Base-by-base conservation (phyloP, 805 yeast genomes). In the Sugiyamaella americana region DNA sequence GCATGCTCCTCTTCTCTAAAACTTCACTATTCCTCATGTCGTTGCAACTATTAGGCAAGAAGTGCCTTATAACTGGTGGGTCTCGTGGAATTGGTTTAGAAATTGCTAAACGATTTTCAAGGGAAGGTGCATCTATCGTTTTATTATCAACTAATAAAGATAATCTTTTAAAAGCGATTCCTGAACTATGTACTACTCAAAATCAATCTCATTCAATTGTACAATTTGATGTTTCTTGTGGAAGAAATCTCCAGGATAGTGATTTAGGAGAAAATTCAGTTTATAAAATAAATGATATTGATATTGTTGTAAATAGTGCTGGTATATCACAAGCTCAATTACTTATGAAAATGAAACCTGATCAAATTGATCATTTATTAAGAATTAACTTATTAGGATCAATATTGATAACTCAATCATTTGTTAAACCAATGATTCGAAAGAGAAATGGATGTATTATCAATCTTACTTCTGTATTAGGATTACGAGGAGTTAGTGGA, bases 401-500 rank as follows among this genome's bases (percentile, higher is more conserved):
- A 0, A 79, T 86, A 1, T 52, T 80, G 2, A 58, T 84, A 34
- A 68, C 84, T 24, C 79, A 76, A 51, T 41, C 74, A 2, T 69
- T 83, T 4, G 58, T 74, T 2, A 70, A 68, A 46, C 69, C 76
- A 0, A 75, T 86, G 78, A 48, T 82, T 44, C 57, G 67, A 49
- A 63, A 60, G 40, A 57, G 48, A 44, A 57, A 46, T 6, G 59
- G 69, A 17, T 56, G 66, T 20, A 76, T 87, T 11, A 57, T 86
- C 26, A 85, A 83, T 57, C 63, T 87, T 1, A 76, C 91, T 1
- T 84, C 94, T 0, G 71, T 82, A 5, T 64, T 87, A 19, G 78
- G 83, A 0, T 39, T 66, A 2, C 65, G 71, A 0, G 74, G 71
- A 1, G 22, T 43, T 13, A 48, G 54, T 5, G 94, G 94, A 1